phyloP scores from a whole-genome alignment of 139 green algal genomes.

The Dunaliella primolecta region DNA sequence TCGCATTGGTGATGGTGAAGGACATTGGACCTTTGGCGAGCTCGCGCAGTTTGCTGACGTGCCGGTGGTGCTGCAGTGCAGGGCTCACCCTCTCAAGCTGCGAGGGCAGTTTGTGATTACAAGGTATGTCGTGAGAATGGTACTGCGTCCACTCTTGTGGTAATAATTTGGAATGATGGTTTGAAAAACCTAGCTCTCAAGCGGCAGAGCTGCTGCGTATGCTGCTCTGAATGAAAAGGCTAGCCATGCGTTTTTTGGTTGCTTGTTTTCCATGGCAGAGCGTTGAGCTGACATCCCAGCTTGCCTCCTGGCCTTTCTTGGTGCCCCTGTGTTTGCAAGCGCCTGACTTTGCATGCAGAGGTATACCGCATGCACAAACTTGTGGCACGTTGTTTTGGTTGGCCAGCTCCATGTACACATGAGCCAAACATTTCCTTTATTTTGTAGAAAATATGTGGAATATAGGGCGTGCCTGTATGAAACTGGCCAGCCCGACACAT shows the following conservation, averaged over 20 bases:
- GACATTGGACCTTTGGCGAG: background rate
- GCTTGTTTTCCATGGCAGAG: background rate
- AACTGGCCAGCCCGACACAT: background rate
- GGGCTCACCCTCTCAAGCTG: background rate
- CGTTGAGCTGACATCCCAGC: background rate
- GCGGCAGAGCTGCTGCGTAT: background rate
- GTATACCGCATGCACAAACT: background rate
- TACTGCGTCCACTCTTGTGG: no score
- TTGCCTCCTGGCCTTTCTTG: background rate
- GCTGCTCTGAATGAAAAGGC: background rate
- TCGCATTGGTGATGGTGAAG: background rate
- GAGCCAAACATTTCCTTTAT: background rate
- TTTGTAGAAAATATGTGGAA: background rate
- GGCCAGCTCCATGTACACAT: background rate
- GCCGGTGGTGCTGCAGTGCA: background rate
- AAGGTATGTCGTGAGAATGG: background rate
- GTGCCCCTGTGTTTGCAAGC: background rate
- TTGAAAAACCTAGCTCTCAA: no score
- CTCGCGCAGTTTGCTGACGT: background rate
- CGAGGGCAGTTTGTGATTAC: background rate
- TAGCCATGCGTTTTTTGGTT: background rate
- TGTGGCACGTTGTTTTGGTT: background rate
- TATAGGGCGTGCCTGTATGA: background rate
- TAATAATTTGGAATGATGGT: no score
- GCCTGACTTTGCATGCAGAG: background rate